Base-by-base conservation (phyloP, 805 yeast species). In the Soucietia sequanensis region DNA sequence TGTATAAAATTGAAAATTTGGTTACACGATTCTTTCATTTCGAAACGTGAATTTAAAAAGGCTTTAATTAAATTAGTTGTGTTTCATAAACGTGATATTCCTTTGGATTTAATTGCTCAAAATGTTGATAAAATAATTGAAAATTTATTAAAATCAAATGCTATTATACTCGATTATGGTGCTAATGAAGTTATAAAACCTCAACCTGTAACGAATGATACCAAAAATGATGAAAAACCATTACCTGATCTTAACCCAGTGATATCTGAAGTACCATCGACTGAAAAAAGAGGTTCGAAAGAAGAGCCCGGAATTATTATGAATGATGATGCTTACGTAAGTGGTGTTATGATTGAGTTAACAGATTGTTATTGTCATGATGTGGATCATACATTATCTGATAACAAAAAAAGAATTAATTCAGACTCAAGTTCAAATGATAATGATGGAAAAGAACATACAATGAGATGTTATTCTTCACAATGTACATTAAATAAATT, bases 21-120 rank as follows among this genome's bases (percentile, higher is more conserved):
- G 84, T 65, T 75, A 13, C 75, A 72, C 30, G 78, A 70, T 33
- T 68, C 58, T 48, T 48, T 60, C 6, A 69, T 81, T n/a, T 63
- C 78, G 2, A 64, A 62, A 23, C 53, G 64, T 10, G 84, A 77
- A 47, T 73, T 78, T 41, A 70, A 71, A 37, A 77, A 72, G 44
- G 68, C 80, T 12, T 68, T 80, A 17, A 72, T 72, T 35, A 51
- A 68, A 27, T 54, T 80, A 22, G 51, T 79, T 33, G 77, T 70
- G n/a, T 74, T 64, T 35, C 75, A 75, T 39, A 60, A 68, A 42
- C 66, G 78, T 7, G 70, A 67, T 35, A 59, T 72, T 27, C 75
- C 78, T 16, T 60, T 70, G 26, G 78, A 74, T 36, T 58, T 74
- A 20, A 60, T 75, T 2, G 76, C 76, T 10, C 68, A 68, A 33